Conservation (phyloP, 2,329 filamentous ascomycete genomes). For the Fusarium abutilonis region DNA sequence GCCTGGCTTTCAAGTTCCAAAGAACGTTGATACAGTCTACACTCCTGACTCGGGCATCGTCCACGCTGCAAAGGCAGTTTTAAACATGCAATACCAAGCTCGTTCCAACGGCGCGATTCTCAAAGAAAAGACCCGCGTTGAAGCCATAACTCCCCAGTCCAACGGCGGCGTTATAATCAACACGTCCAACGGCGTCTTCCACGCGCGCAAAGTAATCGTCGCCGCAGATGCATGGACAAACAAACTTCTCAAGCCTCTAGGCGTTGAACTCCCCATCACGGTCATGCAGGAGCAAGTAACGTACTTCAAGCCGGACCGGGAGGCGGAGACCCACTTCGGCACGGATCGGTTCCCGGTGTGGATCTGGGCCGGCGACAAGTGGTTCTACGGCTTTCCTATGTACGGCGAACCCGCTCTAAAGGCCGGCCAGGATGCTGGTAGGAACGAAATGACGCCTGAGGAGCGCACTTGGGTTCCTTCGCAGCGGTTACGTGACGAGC, state of each 20-base stretch:
- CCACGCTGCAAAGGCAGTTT: constrained; percentile 12
- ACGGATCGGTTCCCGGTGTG: constrained; percentile 7
- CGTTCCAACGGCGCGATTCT: no score
- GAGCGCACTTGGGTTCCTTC: constrained; percentile 6
- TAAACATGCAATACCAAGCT: no score
- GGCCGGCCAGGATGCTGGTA: constrained; percentile 1
- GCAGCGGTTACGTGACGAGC: background rate
- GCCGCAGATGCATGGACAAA: no score
- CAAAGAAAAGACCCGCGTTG: no score
- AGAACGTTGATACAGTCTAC: constrained; percentile 24
- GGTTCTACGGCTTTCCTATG: constrained; percentile 8
- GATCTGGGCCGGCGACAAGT: constrained; percentile 9
- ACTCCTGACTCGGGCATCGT: constrained; percentile 33
- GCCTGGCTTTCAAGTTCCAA: constrained; percentile 20
- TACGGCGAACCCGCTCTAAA: constrained; percentile 14
- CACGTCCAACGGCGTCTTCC: no score
- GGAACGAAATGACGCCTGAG: constrained; percentile 3
- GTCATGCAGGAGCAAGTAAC: no score
- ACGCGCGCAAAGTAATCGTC: no score
- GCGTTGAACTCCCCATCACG: no score
- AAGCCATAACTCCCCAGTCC: no score
- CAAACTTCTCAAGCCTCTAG: no score
- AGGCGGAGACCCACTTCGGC: background rate
- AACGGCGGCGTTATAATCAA: no score
- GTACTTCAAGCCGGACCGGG: no score